Conservation (phyloP, 768 basidiomycete species). For the Ramaria sp. region DNA sequence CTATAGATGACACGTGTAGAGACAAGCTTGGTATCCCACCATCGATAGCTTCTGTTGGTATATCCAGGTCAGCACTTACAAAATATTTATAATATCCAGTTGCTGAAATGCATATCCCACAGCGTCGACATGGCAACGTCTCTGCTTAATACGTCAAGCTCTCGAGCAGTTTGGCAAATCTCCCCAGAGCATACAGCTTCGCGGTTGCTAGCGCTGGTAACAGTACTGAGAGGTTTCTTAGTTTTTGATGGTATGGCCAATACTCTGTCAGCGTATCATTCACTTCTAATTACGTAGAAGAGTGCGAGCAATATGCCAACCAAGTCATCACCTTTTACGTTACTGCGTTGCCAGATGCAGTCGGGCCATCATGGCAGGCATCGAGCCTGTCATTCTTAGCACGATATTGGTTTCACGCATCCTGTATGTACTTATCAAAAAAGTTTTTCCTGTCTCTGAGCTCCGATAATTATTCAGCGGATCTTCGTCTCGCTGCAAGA, state of each 20-base stretch:
- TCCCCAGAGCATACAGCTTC: conserved; percentile 62
- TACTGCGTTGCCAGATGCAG: conserved; percentile 48
- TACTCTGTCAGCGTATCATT: background rate
- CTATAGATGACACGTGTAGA: conserved; percentile 59
- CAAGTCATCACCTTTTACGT: conserved; percentile 76
- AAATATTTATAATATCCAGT: background rate
- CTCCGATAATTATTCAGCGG: conserved; percentile 30
- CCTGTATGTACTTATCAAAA: conserved; percentile 34
- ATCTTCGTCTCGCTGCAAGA: conserved; percentile 68
- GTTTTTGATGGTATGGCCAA: conserved; percentile 50
- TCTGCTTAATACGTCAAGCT: conserved; percentile 22
- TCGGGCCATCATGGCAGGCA: conserved; percentile 50
- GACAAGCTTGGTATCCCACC: conserved; percentile 39
- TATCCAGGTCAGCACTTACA: conserved; percentile 32
- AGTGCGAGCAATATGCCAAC: conserved; percentile 55
- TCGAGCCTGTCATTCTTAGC: conserved; percentile 71
- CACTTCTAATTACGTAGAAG: conserved; percentile 26
- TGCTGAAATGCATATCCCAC: background rate
- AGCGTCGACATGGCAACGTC: conserved; percentile 12
- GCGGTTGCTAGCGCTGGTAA: conserved; percentile 53
- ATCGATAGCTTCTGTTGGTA: conserved; percentile 32
- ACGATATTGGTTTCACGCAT: conserved; percentile 62
- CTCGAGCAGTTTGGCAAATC: conserved; percentile 55
- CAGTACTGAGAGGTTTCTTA: conserved; percentile 60
- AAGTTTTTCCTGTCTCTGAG: background rate